Base-by-base conservation (phyloP, 495 filamentous ascomycete genomes). In the Rhypophila decipiens region DNA sequence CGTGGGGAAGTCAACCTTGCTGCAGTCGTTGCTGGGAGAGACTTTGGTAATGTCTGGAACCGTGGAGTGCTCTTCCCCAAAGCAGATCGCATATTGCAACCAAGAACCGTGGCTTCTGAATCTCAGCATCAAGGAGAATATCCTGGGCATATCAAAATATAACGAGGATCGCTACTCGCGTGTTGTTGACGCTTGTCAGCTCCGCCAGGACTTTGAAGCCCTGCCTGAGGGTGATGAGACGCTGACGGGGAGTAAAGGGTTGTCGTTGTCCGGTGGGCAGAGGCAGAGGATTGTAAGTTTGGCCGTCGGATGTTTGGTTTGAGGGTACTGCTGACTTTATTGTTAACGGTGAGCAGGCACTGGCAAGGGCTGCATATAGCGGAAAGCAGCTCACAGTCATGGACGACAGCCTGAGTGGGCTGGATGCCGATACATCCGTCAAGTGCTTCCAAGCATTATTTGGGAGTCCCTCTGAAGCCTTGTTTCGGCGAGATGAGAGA, bases 261-360 rank as follows among this genome's bases (percentile, higher is more conserved):
- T 83, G 36, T 72, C 72, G 4, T 64, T 88, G 11, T 80, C 75
- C 50, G 82, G 82, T 7, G 84, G 84, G 0, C 84, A 87, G 54
- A 78, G 76, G 50, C 81, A 86, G 52, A 68, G 82, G 13, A 67
- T 86, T 47, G 58, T 43, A 11, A 43, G 40, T 43, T 2, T 7
- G n/a, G n/a, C n/a, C n/a, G n/a, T n/a, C n/a, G n/a, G n/a, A n/a
- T n/a, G n/a, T n/a, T n/a, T n/a, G n/a, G n/a, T n/a, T n/a, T n/a
- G n/a, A n/a, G n/a, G n/a, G n/a, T n/a, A n/a, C n/a, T 31, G 27
- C 13, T 31, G 27, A 31, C 27, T 7, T n/a, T 31, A 31, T 31
- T 31, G 27, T 31, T 31, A n/a, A n/a, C n/a, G n/a, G n/a, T n/a
- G n/a, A n/a, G n/a, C 22, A 60, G 57, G 45, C 53, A 0, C 41